These are phyloP conservation scores for Claviceps sp. DNA, from an alignment of 2,329 filamentous ascomycete genomes.

Conservation along the genomic window DNA sequence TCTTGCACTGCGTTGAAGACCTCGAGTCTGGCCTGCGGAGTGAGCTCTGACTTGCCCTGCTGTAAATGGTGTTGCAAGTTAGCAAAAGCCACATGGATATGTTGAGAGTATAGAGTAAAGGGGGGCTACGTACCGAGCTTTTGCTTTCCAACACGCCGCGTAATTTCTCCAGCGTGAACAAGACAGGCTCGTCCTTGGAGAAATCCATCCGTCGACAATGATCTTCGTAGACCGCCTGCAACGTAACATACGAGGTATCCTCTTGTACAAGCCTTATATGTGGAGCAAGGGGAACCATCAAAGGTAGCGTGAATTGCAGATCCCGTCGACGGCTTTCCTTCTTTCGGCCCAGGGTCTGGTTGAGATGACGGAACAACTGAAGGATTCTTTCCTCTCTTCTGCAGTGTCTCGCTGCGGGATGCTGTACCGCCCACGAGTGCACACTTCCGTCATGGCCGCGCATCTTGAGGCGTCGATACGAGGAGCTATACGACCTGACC, in stretches of 20 bases:
- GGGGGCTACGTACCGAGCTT: conserved; percentile 33
- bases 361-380: conserved; percentile 95
- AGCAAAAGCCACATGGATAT: background rate
- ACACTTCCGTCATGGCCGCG: conserved; percentile 93
- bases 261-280: conserved; percentile 94
- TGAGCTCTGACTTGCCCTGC: conserved; percentile 56
- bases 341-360: conserved; percentile 77
- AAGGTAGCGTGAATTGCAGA: conserved; percentile 85
- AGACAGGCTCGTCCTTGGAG: conserved; percentile 86
- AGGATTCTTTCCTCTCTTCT: conserved; percentile 88
- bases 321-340: conserved; percentile 93
- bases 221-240: conserved; percentile 94
- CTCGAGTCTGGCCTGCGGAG: conserved; percentile 64
- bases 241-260: conserved; percentile 81
- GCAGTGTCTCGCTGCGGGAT: conserved; percentile 84
- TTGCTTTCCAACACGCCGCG: conserved; percentile 61
- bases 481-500: conserved; percentile 79
- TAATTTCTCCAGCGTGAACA: conserved; percentile 93
- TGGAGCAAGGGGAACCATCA: conserved; percentile 91
- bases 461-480: conserved; percentile 87
- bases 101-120: background rate
- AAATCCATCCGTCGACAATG: conserved; percentile 78
- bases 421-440: conserved; percentile 94
- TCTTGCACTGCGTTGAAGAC: conserved; percentile 92
- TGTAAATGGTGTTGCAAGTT: background rate